These are phyloP conservation scores for Teunomyces funiuensis DNA, from an alignment of 805 yeast genomes.

Conservation along the genomic window DNA sequence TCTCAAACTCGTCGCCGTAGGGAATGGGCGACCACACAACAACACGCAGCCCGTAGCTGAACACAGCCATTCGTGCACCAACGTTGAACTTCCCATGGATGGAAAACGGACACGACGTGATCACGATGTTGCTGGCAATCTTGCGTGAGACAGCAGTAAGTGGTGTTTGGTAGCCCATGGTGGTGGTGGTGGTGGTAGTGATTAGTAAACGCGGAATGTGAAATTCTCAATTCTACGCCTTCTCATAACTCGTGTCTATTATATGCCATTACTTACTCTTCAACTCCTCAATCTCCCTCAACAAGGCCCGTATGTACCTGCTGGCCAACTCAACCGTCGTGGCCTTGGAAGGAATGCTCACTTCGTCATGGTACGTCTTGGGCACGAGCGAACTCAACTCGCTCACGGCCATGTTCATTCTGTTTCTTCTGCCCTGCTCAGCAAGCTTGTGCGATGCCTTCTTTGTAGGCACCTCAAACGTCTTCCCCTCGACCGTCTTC, in stretches of 20 bases:
- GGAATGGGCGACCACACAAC: constrained; percentile 18
- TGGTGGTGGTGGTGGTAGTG: neutral
- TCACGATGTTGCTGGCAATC: constrained; percentile 30
- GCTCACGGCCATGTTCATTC: constrained; percentile 84
- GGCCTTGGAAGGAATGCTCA: constrained; percentile 80
- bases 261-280: constrained; percentile 8
- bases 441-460: constrained; percentile 85
- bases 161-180: constrained; percentile 33
- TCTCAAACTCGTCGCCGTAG: constrained; percentile 12
- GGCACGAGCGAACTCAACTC: constrained; percentile 74
- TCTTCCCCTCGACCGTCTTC: neutral
- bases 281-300: constrained; percentile 27
- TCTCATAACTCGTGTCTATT: constrained; percentile 4
- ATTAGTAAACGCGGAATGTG: neutral
- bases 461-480: constrained; percentile 46
- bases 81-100: constrained; percentile 28
- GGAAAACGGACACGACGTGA: constrained; percentile 32
- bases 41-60: constrained; percentile 22
- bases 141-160: constrained; percentile 27
- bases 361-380: constrained; percentile 53
- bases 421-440: constrained; percentile 92
- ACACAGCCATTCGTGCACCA: constrained; percentile 42
- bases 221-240: neutral
- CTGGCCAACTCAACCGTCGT: constrained; percentile 92
- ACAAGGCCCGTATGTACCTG: constrained; percentile 51